Base-by-base conservation (phyloP, 176 grass and related monocot genomes). In the Eleusine coracana region DNA sequence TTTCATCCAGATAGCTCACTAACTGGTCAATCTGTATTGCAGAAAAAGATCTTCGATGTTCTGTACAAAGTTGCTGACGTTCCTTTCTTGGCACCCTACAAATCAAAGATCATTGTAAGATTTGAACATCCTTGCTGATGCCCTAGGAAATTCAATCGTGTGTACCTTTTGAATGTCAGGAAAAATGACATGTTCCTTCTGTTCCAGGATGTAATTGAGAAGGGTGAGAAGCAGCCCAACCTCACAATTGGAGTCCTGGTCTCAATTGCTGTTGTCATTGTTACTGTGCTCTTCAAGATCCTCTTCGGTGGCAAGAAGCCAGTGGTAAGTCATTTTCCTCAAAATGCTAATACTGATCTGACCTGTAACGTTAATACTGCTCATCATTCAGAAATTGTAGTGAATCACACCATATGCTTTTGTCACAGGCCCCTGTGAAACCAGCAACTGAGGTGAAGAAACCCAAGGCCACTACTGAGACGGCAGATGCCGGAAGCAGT, bases 151-250 rank as follows among this genome's bases (percentile, higher is more conserved):
- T 59, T 58, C 3, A 39, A 68, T 28, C 0, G 0, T 27, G 10
- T 29, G 17, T 17, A 71, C 23, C 40, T 27, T 0, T 20, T 31
- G 52, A 17, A 70, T 16, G 18, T 77, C 77, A 82, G 23, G 14
- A 51, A 72, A 72, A 80, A 46, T 86, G 37, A 83, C 36, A 23
- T 71, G 5, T 76, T 27, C 42, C 16, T 41, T 50, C 21, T 77
- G 36, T 74, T 40, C 48, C 84, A 99, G 97, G 93, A 96, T 79
- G 10, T 90, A 11, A 99, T 99, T 29, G 97, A 99, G 81, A 99
- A 94, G 70, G 97, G 87, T 73, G 97, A 99, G 91, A 94, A 79
- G 81, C 97, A 99, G 89, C 89, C 93, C 5, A 99, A 99, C 81
- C 11, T 96, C 27, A 94, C 93, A 20, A 73, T 99, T 29, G 93